Evolutionary conservation across 306 rosid species (phyloP), one percentile per base, ranked within the genome.

Genomic region (Elaeagnus macrophylla): DNA sequence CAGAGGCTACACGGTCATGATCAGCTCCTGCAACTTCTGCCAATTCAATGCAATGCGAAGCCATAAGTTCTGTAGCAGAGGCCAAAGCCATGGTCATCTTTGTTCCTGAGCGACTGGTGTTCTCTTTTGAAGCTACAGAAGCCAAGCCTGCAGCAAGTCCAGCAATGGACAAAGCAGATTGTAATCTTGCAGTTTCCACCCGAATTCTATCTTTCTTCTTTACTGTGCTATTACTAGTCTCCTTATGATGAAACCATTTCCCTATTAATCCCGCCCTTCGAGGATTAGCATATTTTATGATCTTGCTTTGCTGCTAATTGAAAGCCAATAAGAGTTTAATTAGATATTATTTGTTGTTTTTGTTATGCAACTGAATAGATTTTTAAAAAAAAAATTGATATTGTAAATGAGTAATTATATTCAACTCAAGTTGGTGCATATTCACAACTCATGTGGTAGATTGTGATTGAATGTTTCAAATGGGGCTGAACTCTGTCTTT

Each of bases 111-210:
- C 51, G 72, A 53, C 56, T 53, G 25, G 89, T 62, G 78, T 72
- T 82, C 43, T 82, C 86, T 37, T 67, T 71, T 10, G 81, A 81
- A 1, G 78, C 81, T 36, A 80, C 78, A 19, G 95, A 78, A 60
- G 95, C 99, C 74, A 91, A 70, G 41, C 95, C 99, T 0, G 94
- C 79, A 35, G 99, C 99, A 43, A 87, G 64, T 57, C 89, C 95
- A 1, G 99, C 94, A 48, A 87, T 77, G 42, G 95, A 84, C 7
- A 87, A 14, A 11, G 99, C 89, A 41, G 96, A 78, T 73, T 91
- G 99, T 46, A 80, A 55, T 1, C 79, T 77, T 2, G 93, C 99
- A 66, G 77, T 82, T 53, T 87, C 96, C 7, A 74, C 52, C 45
- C 99, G 78, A 25, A 76, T 82, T 56, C 68, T 79, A 8, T 91